Conservation (phyloP, 768 basidiomycete species). For the Dacryopinax primogenitus region DNA sequence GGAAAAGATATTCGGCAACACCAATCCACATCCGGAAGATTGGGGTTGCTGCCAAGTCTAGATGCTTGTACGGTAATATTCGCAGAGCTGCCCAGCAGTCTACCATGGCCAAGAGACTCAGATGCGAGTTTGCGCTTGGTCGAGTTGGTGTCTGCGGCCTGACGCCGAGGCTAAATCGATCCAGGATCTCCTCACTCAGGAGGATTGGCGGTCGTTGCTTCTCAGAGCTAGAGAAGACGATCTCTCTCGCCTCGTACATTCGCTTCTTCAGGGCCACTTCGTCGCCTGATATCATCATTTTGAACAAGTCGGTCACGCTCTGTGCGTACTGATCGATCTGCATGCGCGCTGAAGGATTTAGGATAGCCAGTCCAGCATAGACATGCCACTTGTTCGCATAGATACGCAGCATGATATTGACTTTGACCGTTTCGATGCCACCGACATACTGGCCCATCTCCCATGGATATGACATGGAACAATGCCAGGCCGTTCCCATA, state of each 20-base stretch:
- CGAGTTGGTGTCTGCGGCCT: conserved; percentile 20
- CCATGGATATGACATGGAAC: conserved; percentile 75
- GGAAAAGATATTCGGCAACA: conserved; percentile 90
- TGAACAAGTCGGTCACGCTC: conserved; percentile 80
- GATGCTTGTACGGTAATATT: conserved; percentile 82
- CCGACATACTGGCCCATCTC: conserved; percentile 85
- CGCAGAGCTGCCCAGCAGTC: conserved; percentile 87
- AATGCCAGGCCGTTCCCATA: conserved; percentile 96
- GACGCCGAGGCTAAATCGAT: conserved; percentile 74
- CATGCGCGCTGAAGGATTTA: conserved; percentile 76
- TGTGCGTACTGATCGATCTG: conserved; percentile 89
- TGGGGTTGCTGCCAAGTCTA: conserved; percentile 87
- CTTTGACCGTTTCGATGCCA: conserved; percentile 95
- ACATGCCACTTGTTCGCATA: conserved; percentile 98
- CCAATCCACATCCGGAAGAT: conserved; percentile 95
- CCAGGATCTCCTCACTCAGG: conserved; percentile 69
- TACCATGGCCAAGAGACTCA: conserved; percentile 92
- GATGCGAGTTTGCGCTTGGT: conserved; percentile 67
- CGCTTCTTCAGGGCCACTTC: conserved; percentile 48
- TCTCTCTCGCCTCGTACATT: conserved; percentile 56
- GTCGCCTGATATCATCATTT: conserved; percentile 68
- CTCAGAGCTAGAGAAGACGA: conserved; percentile 51
- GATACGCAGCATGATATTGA: conserved; percentile 90
- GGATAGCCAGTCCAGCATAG: conserved; percentile 94
- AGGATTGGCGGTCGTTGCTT: conserved; percentile 48